phyloP scores from a whole-genome alignment of 2,329 filamentous ascomycete species.

The Colletotrichum lindemuthianum region DNA sequence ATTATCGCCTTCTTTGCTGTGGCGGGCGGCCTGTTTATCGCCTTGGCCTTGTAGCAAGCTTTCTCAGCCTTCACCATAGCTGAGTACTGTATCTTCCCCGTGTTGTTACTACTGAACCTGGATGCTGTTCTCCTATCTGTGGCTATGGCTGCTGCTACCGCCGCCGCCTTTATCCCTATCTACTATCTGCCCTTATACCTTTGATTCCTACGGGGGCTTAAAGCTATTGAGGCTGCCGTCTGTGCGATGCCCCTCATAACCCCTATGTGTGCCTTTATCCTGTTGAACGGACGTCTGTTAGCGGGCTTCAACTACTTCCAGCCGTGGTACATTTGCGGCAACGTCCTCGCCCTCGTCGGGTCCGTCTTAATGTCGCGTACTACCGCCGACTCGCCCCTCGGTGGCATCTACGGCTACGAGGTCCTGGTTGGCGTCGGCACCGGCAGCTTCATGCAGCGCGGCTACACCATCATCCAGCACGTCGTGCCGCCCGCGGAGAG shows the following conservation, averaged over 20 bases:
- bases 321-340: conserved; percentile 50
- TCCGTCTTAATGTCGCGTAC: conserved; percentile 43
- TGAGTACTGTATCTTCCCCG: conserved; percentile 54
- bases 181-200: conserved; percentile 64
- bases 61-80: conserved; percentile 6
- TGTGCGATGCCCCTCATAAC: conserved; percentile 53
- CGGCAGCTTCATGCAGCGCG: conserved; percentile 47
- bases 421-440: conserved; percentile 53
- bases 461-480: conserved; percentile 47
- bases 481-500: conserved; percentile 44
- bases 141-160: conserved; percentile 41
- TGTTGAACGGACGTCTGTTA: conserved; percentile 50
- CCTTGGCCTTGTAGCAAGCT: no score
- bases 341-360: conserved; percentile 45
- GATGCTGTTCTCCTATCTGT: conserved; percentile 55
- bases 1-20: no score
- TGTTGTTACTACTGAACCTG: conserved; percentile 51
- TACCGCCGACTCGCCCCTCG: conserved; percentile 30
- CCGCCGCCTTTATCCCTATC: conserved; percentile 43
- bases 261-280: conserved; percentile 43
- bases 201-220: conserved; percentile 56
- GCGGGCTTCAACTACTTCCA: conserved; percentile 48
- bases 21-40: no score
- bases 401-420: conserved; percentile 46
- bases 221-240: conserved; percentile 49